Base-by-base conservation (phyloP, 2,329 filamentous ascomycete species). In the Aspergillus sp. region DNA sequence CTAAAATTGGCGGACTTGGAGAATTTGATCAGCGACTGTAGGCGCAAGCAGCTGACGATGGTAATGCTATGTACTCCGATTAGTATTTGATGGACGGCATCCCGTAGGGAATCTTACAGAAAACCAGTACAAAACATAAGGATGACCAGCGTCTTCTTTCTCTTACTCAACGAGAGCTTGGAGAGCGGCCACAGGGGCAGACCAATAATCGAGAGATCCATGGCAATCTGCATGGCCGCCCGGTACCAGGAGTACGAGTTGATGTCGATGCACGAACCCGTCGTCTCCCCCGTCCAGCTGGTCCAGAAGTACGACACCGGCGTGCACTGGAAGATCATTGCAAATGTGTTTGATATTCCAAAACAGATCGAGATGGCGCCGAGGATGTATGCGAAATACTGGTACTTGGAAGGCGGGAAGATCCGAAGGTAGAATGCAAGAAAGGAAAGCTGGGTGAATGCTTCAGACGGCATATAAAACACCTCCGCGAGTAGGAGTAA, bases 341-440 rank as follows among this genome's bases (percentile, higher is more conserved):
- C 46, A 3, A 66, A 53, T 20, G 58, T 55, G 45, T 62, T 64
- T 16, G 60, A 57, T 3, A 63, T 68, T 0, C 82, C 82, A 2
- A 58, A 63, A 62, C 81, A 84, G 55, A 82, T 77, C 34, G 83
- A 79, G 11, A 80, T 60, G 13, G 70, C 74, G 10, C 73, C 63
- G 3, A 80, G 54, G 16, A 76, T 49, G 34, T 79, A 82, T 2
- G 65, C 77, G 78, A n/a, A 0, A 29, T 47, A 45, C 5, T 42
- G 38, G 40, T 47, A 51, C 14, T 51, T 51, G n/a, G 44, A 42
- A n/a, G 48, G 52, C 2, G 78, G 78, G 55, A 85, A 85, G 50
- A 84, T 78, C 48, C 79, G 76, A 4, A 81, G 67, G 58, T 82
- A 84, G 64, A 84, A 82, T 59, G 79, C 72, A 1, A 84, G 66